phyloP scores from a whole-genome alignment of 202 grass and related monocot species.

The Dendrocalamus latiflorus region DNA sequence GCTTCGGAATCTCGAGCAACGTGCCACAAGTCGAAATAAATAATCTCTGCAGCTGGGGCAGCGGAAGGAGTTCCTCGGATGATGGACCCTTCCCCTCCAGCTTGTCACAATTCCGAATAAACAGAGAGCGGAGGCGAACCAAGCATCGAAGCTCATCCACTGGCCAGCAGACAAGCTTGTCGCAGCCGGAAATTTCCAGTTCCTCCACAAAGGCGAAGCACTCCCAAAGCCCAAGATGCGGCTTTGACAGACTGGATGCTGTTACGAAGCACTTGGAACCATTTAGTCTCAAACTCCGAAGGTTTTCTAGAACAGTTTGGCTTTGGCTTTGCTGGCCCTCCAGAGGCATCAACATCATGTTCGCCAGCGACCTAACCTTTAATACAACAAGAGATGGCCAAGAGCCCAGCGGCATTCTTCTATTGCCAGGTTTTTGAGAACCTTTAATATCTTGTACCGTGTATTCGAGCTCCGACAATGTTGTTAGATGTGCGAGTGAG shows the following conservation, averaged over 20 bases:
- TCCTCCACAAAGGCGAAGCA: neutral
- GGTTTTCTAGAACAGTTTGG: neutral
- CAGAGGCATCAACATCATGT: too few relatives aligned
- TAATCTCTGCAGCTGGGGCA: neutral
- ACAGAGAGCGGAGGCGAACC: neutral
- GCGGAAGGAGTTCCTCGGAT: neutral
- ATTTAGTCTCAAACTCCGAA: accelerated
- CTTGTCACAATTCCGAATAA: accelerated
- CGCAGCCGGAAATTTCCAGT: accelerated
- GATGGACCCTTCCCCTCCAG: constrained; percentile 10
- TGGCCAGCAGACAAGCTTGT: neutral
- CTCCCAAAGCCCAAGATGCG: neutral
- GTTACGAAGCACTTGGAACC: neutral
- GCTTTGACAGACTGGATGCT: neutral
- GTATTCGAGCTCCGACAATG: neutral
- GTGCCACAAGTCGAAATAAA: accelerated
- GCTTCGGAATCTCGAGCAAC: neutral
- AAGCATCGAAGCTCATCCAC: neutral
- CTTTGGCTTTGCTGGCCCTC: neutral
- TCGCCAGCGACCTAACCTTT: too few relatives aligned
- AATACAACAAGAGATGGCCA: too few relatives aligned
- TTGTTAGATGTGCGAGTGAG: neutral
- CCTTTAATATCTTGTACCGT: too few relatives aligned
- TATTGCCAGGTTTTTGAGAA: too few relatives aligned
- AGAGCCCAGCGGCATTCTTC: too few relatives aligned